These are phyloP conservation scores for Cutaneotrichosporon mucoides DNA, from an alignment of 1,284 basidiomycete genomes.

Conservation along the genomic window DNA sequence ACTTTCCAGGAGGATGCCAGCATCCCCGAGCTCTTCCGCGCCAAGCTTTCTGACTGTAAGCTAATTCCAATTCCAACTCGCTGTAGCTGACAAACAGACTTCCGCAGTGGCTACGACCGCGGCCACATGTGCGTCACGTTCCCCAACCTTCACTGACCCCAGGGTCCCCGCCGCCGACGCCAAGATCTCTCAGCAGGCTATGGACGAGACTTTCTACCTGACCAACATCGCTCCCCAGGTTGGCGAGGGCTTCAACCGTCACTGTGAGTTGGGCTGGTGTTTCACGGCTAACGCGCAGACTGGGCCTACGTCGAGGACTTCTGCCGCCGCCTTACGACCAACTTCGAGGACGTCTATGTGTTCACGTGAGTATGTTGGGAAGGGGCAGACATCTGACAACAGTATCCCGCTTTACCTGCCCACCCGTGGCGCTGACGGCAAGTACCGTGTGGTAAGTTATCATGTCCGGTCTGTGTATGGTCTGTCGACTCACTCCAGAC, in stretches of 20 bases:
- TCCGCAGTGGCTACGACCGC: conserved; percentile 89
- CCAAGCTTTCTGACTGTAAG: conserved; percentile 71
- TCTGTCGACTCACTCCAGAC: conserved; percentile 52
- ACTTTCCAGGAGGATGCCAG: conserved; percentile 78
- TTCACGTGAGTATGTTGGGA: conserved; percentile 61
- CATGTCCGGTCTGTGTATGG: too few relatives aligned
- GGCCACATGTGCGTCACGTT: conserved; percentile 71
- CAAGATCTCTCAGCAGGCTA: conserved; percentile 74
- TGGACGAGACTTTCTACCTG: conserved; percentile 94
- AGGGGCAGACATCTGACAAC: background rate
- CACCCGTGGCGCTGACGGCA: conserved; percentile 74
- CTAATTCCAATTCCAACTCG: background rate
- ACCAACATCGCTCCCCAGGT: conserved; percentile 98
- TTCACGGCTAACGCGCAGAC: conserved; percentile 53
- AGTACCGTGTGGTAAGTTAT: conserved; percentile 80
- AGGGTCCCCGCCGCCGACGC: conserved; percentile 98
- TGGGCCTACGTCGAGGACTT: conserved; percentile 98
- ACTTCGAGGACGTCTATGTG: conserved; percentile 90
- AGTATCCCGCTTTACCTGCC: conserved; percentile 89
- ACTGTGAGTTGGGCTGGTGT: conserved; percentile 59
- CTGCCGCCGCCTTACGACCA: conserved; percentile 78
- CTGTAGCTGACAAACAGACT: conserved; percentile 53
- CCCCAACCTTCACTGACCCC: conserved; percentile 3
- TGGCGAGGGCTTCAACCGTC: conserved; percentile 93
- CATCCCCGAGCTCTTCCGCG: conserved; percentile 74